phyloP scores from a whole-genome alignment of 2,329 filamentous ascomycete genomes.

The Fusarium anguioides region DNA sequence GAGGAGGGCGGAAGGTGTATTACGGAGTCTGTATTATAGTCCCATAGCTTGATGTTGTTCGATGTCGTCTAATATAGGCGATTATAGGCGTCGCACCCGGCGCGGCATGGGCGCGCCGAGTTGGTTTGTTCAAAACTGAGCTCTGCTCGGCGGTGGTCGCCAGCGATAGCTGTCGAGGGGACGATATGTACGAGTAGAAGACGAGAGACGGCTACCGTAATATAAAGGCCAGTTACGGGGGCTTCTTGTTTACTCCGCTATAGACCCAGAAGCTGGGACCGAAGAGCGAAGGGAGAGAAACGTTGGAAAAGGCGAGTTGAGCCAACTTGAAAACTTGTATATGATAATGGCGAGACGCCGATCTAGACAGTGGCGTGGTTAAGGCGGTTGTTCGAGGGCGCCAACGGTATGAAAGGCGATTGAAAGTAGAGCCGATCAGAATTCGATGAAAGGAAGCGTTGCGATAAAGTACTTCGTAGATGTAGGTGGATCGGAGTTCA shows the following conservation, averaged over 20 bases:
- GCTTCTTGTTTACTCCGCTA: conserved; percentile 95
- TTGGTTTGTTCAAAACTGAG: conserved; percentile 47
- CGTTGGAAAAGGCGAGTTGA: conserved; percentile 77
- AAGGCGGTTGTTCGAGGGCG: conserved; percentile 9
- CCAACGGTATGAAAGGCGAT: conserved; percentile 7
- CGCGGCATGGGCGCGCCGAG: conserved; percentile 54
- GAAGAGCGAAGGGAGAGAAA: conserved; percentile 86
- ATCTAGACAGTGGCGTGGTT: conserved; percentile 19
- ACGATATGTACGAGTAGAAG: conserved; percentile 9
- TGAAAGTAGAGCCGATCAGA: conserved; percentile 1
- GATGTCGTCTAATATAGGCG: conserved; percentile 27
- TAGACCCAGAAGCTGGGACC: conserved; percentile 95
- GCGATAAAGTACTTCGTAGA: conserved; percentile 6
- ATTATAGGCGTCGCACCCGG: conserved; percentile 48
- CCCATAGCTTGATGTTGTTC: conserved; percentile 45
- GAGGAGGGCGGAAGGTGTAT: conserved; percentile 31
- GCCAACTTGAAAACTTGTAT: conserved; percentile 87
- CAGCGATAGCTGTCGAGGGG: conserved; percentile 24
- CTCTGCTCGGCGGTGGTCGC: conserved; percentile 39
- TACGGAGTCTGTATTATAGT: conserved; percentile 47
- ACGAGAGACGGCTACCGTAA: conserved; percentile 8
- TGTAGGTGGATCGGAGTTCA: conserved; percentile 21
- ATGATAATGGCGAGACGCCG: conserved; percentile 43
- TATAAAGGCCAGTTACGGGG: conserved; percentile 79
- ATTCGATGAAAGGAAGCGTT: conserved; percentile 9